Percentiles rank a stretch among this genome's conserved stretches.
phyloP scores from a whole-genome alignment of 768 basidiomycete genomes.

The Hydnomerulius pinastri region DNA sequence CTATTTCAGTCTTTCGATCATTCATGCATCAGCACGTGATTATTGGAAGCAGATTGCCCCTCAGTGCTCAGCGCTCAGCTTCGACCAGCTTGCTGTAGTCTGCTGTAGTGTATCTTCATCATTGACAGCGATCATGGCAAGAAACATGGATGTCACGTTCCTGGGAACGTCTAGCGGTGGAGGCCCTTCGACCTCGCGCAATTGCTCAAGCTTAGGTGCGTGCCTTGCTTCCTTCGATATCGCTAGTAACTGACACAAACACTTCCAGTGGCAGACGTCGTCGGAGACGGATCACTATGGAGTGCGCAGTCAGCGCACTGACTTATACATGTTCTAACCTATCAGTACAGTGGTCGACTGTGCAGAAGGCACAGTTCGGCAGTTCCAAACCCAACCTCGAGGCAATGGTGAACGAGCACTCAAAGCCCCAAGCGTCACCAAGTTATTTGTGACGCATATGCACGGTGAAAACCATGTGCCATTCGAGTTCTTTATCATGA shows the following conservation, averaged over 20 bases:
- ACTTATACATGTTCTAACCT: neutral
- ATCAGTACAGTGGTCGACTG: conserved; percentile 70
- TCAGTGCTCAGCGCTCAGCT: neutral
- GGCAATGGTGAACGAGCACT: conserved; percentile 31
- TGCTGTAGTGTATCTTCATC: too few species aligned
- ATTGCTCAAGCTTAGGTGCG: conserved; percentile 65
- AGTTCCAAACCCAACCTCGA: conserved; percentile 60
- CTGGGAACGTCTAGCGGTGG: conserved; percentile 78
- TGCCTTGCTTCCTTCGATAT: neutral
- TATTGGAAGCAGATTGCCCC: neutral
- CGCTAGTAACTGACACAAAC: conserved; percentile 2
- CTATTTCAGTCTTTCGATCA: conserved; percentile 19
- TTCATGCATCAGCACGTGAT: conserved; percentile 17
- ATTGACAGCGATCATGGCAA: conserved; percentile 30
- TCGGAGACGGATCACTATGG: conserved; percentile 61
- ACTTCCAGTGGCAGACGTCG: conserved; percentile 53
- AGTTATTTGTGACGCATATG: conserved; percentile 85
- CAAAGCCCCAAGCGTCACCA: conserved; percentile 51
- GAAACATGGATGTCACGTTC: conserved; percentile 62
- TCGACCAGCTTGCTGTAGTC: neutral
- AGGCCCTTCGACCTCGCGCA: conserved; percentile 70
- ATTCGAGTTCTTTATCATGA: neutral
- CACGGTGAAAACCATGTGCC: conserved; percentile 56
- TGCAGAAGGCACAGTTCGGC: conserved; percentile 76
- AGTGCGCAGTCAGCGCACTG: conserved; percentile 43